Base-by-base conservation (phyloP, 1,284 basidiomycete genomes). In the Athelia sp. region DNA sequence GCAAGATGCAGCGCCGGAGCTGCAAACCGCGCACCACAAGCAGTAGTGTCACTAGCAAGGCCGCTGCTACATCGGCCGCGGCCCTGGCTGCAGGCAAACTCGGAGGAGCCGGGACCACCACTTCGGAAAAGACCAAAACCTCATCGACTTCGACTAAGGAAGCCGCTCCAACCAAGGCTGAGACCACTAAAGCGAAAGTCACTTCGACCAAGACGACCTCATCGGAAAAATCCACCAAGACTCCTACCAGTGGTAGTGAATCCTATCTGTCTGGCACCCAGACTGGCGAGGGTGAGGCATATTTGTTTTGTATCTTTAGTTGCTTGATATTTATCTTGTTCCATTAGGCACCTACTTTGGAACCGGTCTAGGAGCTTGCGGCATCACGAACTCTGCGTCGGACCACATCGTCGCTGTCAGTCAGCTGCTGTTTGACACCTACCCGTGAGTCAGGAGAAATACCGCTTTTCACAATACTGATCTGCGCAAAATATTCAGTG, bases 341-440 rank as follows among this genome's bases (percentile, higher is more conserved):
- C 15, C 26, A 46, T 13, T 29, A 78, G 77, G 70, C 45, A 86
- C 83, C 17, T 86, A 58, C 62, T 88, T 81, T 54, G 56, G 54
- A 0, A 65, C 78, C 48, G 87, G 85, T 50, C 75, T 89, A 32
- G 84, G 83, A 47, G 78, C 87, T 10, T 90, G 87, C 61, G 87
- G 87, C 43, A 72, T 76, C 56, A 73, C 68, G 47, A 86, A 82
- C 69, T 66, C 31, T 0, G 74, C 81, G 58, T 50, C 32, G 2
- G 70, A 88, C n/a, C 57, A 62, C 59, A 86, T 90, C 49, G 79
- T 66, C 43, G 87, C 87, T 3, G 79, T 82, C 45, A 82, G 83
- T 11, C 54, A 77, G 2, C 22, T 60, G 0, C 62, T 87, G 4
- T 90, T 77, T 59, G 86, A 89, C 56, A 43, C 3, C 8, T 87